Base-by-base conservation (phyloP, 2,329 filamentous ascomycete genomes). In the Colletotrichum sp. region DNA sequence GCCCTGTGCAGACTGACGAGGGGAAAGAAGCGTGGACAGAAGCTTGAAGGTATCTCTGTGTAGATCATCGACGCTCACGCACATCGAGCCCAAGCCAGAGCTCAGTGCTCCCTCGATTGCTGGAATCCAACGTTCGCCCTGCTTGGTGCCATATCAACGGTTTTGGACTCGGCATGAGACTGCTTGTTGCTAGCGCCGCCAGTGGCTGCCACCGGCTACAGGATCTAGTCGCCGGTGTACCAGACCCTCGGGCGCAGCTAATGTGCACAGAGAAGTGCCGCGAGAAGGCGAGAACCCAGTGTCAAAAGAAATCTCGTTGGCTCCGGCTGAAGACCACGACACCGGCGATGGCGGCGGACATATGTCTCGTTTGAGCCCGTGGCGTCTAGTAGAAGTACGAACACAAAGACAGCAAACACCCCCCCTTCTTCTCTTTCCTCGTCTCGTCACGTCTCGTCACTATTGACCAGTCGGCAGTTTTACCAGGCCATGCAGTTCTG, bases 201-300 rank as follows among this genome's bases (percentile, higher is more conserved):
- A 11, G 39, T 57, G 71, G 55, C 71, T 69, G 57, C 66, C 71
- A 30, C 64, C 36, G 22, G 61, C 57, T 34, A 19, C 39, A 70
- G 32, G 8, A 74, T 27, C 39, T 70, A 70, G 44, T 70, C 66
- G 57, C 71, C 66, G 66, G 57, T 70, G 66, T 73, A 64, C 71
- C 71, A 70, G 64, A 57, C 66, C 59, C 32, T 74, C 59, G 66
- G 71, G 71, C 59, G 59, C 66, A 74, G 66, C 71, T 64, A 70
- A 44, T 34, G 19, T 30, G 15, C 13, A 70, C 68, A 29, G 34
- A 49, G 71, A 25, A 49, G 25, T 65, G 15, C 32, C 29, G 69
- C 36, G 32, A 15, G 32, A 34, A 34, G 36, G 59, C 67, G 52
- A 57, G 66, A 52, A 49, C 39, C 64, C 52, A 11, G n/a, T 65